Evolutionary conservation across 1,139 yeast species (phyloP), one percentile per base, ranked within the genome.

Genomic region (Meyerozyma carpophila): DNA sequence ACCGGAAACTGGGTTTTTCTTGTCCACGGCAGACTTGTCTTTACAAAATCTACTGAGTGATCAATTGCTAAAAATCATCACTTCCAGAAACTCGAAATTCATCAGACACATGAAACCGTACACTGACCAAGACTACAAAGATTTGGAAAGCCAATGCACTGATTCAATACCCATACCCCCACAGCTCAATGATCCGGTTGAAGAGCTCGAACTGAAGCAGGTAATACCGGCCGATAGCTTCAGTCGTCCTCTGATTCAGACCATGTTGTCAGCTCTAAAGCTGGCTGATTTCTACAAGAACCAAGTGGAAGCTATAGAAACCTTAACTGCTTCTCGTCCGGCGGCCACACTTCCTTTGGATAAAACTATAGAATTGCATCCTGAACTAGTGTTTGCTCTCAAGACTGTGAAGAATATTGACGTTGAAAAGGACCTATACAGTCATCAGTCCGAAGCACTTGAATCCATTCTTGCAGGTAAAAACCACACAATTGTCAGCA

Each of bases 391-490:
- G 8, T 68, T 68, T n/a, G 76, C 88, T 0, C 60, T 66, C 9
- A 59, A 67, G 13, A 76, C 81, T 2, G 65, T 84, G 41, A 73
- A 72, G 37, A 70, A 72, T 2, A 63, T 75, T 1, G 66, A 70
- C 36, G 62, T 75, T 0, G 70, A 77, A 14, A 62, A 70, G 0
- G 68, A 72, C 5, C 73, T 93, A 36, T 93, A 90, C 57, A 59
- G 78, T 0, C 99, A 93, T 61, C 99, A 93, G 59, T 79, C 85
- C 0, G 76, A 78, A 41, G 96, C 97, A 0, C 61, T 93, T 6
- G 75, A 79, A 44, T 73, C 81, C 0, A 63, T 89, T 11, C 56
- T 70, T 34, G 78, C 79, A 1, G 41, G 36, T 31, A 67, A 73
- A 37, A 55, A 54, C 18, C 82, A 91, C 61, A 89, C 90, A 2